Percentiles rank a stretch among this genome's conserved stretches.
Evolutionary conservation across 2,329 filamentous ascomycete species (phyloP).

Genomic region (Ophiostoma piceae): DNA sequence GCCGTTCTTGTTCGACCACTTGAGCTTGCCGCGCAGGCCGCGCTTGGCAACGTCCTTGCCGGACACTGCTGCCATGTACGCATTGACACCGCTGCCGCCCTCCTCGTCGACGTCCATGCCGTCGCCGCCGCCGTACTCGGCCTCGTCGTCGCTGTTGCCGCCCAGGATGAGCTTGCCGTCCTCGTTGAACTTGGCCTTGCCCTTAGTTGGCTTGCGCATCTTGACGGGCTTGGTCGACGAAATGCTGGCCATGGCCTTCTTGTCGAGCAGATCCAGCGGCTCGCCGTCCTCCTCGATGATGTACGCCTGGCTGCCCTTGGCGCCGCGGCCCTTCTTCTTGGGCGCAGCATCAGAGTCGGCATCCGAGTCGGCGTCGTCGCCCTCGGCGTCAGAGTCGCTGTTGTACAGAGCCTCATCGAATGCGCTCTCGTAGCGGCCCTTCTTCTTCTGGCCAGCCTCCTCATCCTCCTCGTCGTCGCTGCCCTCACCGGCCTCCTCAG

Average conservation of each 20-base stretch:
- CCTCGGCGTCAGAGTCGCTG: conserved; percentile 57
- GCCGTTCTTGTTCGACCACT: conserved; percentile 61
- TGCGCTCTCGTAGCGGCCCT: conserved; percentile 76
- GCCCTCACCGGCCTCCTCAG: conserved; percentile 46
- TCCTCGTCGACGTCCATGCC: conserved; percentile 55
- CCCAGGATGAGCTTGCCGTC: conserved; percentile 75
- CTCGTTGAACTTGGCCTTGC: conserved; percentile 63
- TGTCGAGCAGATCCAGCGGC: conserved; percentile 87
- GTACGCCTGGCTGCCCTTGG: conserved; percentile 65
- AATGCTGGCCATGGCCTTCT: conserved; percentile 84
- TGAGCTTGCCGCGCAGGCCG: conserved; percentile 62
- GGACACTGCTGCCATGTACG: conserved; percentile 65
- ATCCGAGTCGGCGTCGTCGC: conserved; percentile 7
- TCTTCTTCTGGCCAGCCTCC: conserved; percentile 46
- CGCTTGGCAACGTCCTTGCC: conserved; percentile 61
- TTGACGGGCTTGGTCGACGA: conserved; percentile 79
- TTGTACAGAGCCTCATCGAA: conserved; percentile 93
- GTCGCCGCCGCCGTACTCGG: conserved; percentile 46
- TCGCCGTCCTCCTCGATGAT: conserved; percentile 94
- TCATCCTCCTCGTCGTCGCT: conserved; percentile 49
- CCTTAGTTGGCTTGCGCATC: conserved; percentile 53
- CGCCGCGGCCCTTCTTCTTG: conserved; percentile 43
- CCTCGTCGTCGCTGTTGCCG: conserved; percentile 45
- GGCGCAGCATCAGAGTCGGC: not conserved
- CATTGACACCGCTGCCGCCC: conserved; percentile 54